Evolutionary conservation across 768 basidiomycete species (phyloP).

Genomic region (Dentipellis sp.): DNA sequence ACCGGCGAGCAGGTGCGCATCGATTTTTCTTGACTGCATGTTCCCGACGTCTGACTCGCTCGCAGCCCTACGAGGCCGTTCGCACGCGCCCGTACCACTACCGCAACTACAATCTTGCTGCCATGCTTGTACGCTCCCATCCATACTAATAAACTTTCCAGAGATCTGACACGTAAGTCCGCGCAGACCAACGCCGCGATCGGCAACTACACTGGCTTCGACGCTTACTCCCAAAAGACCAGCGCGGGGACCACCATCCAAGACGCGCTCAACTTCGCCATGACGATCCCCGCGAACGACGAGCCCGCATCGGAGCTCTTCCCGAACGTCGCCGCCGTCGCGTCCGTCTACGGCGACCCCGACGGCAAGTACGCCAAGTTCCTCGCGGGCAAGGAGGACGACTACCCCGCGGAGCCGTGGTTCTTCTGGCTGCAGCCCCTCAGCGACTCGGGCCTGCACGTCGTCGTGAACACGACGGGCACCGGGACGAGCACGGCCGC

Average conservation of each 20-base stretch:
- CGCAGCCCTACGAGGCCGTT: slow-evolving; percentile 21
- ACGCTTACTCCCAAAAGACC: slow-evolving; percentile 20
- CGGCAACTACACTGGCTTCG: slow-evolving; percentile 16
- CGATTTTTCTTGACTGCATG: background rate
- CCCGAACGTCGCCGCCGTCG: slow-evolving; percentile 19
- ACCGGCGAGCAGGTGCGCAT: slow-evolving; percentile 18
- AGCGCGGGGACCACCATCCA: slow-evolving; percentile 18
- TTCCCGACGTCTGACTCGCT: background rate
- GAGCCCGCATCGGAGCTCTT: slow-evolving; percentile 14
- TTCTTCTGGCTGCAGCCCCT: slow-evolving; percentile 15
- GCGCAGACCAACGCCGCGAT: slow-evolving; percentile 20
- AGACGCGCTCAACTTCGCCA: slow-evolving; percentile 22
- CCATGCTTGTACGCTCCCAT: slow-evolving; percentile 19
- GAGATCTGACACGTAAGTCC: background rate
- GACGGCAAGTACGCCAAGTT: slow-evolving; percentile 19
- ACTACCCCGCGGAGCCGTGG: slow-evolving; percentile 7
- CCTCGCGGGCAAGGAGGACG: slow-evolving; percentile 7
- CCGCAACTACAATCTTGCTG: slow-evolving; percentile 24
- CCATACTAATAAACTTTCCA: background rate
- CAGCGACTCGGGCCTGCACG: slow-evolving; percentile 2
- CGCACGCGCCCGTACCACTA: slow-evolving; percentile 26
- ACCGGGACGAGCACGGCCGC: background rate
- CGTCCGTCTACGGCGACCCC: slow-evolving; percentile 23
- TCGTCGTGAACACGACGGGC: background rate
- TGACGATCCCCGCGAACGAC: slow-evolving; percentile 17